These are phyloP conservation scores for Solanum arcanum DNA, from an alignment of 257 asterid species.

Conservation along the genomic window DNA sequence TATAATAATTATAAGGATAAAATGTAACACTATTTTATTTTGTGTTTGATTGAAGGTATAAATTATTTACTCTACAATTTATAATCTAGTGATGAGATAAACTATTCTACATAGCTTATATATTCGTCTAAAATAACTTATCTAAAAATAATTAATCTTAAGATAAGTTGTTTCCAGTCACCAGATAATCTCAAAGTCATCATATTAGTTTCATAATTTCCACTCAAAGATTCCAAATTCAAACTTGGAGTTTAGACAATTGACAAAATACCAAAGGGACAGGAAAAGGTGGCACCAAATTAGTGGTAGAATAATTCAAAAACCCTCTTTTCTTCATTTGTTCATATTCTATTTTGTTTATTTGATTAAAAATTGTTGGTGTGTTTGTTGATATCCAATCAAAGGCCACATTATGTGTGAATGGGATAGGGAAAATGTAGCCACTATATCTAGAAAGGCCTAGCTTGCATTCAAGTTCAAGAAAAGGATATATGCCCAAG, in stretches of 20 bases:
- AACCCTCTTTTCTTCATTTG: background rate
- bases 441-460: background rate
- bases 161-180: fast-evolving
- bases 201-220: background rate
- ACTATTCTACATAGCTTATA: too few species aligned
- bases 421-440: background rate
- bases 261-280: background rate
- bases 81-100: too few species aligned
- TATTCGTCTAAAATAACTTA: too few species aligned
- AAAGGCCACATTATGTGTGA: background rate
- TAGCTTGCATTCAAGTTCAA: background rate
- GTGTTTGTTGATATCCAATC: background rate
- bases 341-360: background rate
- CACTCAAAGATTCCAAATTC: background rate
- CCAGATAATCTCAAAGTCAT: background rate
- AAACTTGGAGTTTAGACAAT: background rate
- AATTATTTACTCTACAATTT: too few species aligned
- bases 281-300: background rate
- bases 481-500: background rate
- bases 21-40: too few species aligned
- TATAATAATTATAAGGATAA: too few species aligned
- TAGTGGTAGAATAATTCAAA: background rate
- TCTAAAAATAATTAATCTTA: too few species aligned
- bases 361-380: background rate
- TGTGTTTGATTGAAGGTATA: too few species aligned